Evolutionary conservation across 306 rosid genomes (phyloP).

Genomic region (Vachellia pachyceras): DNA sequence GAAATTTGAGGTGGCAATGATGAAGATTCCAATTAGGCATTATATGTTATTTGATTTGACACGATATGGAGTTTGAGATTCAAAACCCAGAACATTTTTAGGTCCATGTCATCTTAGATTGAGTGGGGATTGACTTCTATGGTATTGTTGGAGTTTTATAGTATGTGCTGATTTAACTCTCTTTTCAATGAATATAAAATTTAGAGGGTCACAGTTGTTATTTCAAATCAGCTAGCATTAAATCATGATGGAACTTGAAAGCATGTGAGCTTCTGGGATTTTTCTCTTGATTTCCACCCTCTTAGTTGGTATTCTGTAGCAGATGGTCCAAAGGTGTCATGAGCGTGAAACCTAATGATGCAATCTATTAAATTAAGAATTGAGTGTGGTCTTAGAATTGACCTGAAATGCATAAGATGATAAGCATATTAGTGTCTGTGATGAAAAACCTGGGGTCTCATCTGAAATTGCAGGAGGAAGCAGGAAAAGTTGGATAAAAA

Average conservation of each 20-base stretch:
- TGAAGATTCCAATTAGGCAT: neutral
- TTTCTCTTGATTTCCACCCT: neutral
- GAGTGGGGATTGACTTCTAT: neutral
- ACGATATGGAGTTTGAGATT: slow-evolving; percentile 14
- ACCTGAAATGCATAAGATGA: neutral
- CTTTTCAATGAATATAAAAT: neutral
- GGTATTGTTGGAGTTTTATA: neutral
- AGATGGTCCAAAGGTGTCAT: neutral
- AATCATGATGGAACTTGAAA: neutral
- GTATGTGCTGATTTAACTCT: neutral
- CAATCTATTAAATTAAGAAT: neutral
- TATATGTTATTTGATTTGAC: slow-evolving; percentile 1
- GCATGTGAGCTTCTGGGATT: slow-evolving; percentile 2
- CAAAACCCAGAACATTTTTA: slow-evolving; percentile 10
- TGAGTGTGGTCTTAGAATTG: neutral
- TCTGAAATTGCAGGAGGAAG: neutral
- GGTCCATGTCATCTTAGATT: neutral
- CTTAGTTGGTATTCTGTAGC: neutral
- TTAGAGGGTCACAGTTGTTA: neutral
- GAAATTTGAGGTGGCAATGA: neutral
- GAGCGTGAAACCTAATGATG: neutral
- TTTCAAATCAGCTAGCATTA: neutral
- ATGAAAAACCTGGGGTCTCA: neutral
- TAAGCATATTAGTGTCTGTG: neutral
- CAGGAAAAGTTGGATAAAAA: neutral